A percentile compares a stretch with the other conserved stretches of the same genome.
Evolutionary conservation across 2,329 filamentous ascomycete species (phyloP).

Genomic region (Exophiala bonariae): DNA sequence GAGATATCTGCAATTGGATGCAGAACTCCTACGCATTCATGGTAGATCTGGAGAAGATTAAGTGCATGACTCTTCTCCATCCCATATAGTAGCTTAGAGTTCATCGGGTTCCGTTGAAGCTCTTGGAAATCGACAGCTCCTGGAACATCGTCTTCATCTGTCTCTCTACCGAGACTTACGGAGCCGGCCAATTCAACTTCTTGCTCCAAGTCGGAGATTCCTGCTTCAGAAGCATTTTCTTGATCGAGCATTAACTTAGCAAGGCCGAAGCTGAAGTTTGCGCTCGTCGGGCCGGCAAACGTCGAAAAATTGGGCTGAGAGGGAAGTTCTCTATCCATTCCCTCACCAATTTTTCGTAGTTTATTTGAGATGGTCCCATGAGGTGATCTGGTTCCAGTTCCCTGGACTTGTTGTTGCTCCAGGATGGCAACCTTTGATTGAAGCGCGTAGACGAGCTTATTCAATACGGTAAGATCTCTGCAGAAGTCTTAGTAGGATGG

Average conservation of each 20-base stretch:
- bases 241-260: slow-evolving; percentile 11
- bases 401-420: slow-evolving; percentile 4
- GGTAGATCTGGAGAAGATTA: slow-evolving; percentile 12
- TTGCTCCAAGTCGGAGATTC: background rate
- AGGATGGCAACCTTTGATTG: slow-evolving; percentile 13
- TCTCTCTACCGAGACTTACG: slow-evolving; percentile 1
- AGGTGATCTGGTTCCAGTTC: background rate
- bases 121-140: background rate
- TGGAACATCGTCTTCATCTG: slow-evolving; percentile 6
- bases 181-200: slow-evolving; percentile 7
- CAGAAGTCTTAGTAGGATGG: background rate
- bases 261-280: slow-evolving; percentile 14
- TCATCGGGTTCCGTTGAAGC: background rate
- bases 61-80: slow-evolving; percentile 5
- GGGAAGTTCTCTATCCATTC: background rate
- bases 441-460: slow-evolving; percentile 7
- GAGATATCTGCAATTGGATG: slow-evolving; percentile 9
- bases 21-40: slow-evolving; percentile 11
- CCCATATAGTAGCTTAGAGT: slow-evolving; percentile 2
- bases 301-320: slow-evolving; percentile 2
- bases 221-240: background rate
- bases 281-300: slow-evolving; percentile 15
- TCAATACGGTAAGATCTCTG: slow-evolving; percentile 10
- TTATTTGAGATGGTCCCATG: background rate
- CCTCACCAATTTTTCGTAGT: background rate